A percentile compares a stretch with the other conserved stretches of the same genome.
Conservation (phyloP, 2,329 filamentous ascomycete species). For the Alternaria sp. region DNA sequence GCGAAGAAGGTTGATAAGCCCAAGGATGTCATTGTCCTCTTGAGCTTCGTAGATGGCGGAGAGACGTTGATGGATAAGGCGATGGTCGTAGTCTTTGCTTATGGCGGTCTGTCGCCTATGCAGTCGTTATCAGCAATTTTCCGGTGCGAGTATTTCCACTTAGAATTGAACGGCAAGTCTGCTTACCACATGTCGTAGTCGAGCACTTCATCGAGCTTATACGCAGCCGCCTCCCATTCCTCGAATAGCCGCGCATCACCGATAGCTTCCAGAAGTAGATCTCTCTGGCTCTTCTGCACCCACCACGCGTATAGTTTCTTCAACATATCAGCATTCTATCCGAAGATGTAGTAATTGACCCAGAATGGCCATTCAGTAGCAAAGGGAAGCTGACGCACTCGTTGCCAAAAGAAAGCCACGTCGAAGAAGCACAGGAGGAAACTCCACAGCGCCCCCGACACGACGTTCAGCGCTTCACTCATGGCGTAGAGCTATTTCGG, state of each 20-base stretch:
- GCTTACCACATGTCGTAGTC: constrained; percentile 79
- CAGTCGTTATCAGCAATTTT: constrained; percentile 11
- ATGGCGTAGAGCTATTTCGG: constrained; percentile 29
- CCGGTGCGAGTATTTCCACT: not conserved
- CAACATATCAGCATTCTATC: constrained; percentile 30
- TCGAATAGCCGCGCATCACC: constrained; percentile 75
- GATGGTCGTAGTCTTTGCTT: constrained; percentile 85
- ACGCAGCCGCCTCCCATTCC: constrained; percentile 86
- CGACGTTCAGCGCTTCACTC: constrained; percentile 22
- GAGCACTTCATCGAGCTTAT: constrained; percentile 82
- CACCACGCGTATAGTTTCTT: constrained; percentile 76
- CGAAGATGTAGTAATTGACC: not conserved
- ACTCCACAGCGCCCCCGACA: constrained; percentile 31
- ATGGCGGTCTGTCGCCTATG: constrained; percentile 80
- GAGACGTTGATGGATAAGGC: constrained; percentile 80
- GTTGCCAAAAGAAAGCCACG: constrained; percentile 52
- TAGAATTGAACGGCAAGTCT: not conserved
- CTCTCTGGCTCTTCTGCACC: constrained; percentile 68
- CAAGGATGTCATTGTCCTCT: constrained; percentile 75
- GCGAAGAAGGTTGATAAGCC: constrained; percentile 79
- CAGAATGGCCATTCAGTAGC: not conserved
- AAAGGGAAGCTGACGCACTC: constrained; percentile 39
- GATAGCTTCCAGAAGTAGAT: constrained; percentile 71
- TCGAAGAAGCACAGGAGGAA: constrained; percentile 47
- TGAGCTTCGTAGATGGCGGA: constrained; percentile 74